Evolutionary conservation across 2,329 filamentous ascomycete genomes (phyloP), one percentile per base, ranked within the genome.

Genomic region (Cladosporium sp.): DNA sequence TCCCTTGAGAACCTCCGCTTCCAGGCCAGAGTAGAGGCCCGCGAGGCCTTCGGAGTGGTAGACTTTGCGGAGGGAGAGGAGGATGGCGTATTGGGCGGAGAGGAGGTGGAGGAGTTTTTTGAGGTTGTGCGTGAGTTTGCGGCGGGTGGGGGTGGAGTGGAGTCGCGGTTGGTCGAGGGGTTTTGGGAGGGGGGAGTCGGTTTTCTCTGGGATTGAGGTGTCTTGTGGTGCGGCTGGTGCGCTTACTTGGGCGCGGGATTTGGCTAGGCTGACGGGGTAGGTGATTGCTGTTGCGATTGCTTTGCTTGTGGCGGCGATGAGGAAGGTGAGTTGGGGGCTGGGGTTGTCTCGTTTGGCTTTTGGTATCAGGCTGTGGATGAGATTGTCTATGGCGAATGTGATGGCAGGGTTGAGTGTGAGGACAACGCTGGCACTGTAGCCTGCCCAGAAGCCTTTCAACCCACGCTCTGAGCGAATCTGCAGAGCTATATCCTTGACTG

Each of bases 231-330:
- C 38, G 19, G 41, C 38, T 13, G 68, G 65, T 20, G 65, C 67
- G 1, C 78, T 76, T 19, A 85, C 79, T 64, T 94, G 88, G 3
- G 88, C 78, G 20, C 88, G 77, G 2, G 87, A 82, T 70, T 92
- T 92, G n/a, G 88, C 88, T 25, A 90, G 82, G 50, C 87, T 86
- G 66, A 95, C 85, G 0, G 91, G 91, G 63, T 95, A 95, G 1
- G 87, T 95, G 51, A 90, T 71, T 0, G 81, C 78, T 7, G 84
- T 88, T 0, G 89, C 89, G 19, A 85, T 72, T 0, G 83, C 83
- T 69, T 95, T 95, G 67, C 86, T 90, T 20, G 85, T 63, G 0
- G 89, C 89, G 0, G 90, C 89, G 9, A 86, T 66, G 1, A 86
- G 63, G 61, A 87, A 86, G 0, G 79, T 84, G 7, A 78, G 61